phyloP scores from a whole-genome alignment of 441 rosid genomes.

The Jatropha podagrica region DNA sequence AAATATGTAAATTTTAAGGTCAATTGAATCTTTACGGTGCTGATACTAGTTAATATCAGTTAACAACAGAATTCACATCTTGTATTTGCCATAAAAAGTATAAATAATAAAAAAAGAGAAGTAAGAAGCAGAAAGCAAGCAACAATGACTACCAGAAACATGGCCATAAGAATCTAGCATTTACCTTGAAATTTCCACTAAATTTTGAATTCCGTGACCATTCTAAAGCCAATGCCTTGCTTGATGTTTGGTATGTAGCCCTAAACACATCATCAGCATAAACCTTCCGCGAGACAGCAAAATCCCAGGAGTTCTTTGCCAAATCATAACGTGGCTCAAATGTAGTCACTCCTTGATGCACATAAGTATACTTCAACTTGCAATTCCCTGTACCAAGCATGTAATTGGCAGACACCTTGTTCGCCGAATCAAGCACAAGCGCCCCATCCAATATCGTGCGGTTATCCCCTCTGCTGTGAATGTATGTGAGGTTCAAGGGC shows the following conservation, averaged over 20 bases:
- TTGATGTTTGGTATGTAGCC: slow-evolving; percentile 71
- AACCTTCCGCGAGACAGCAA: slow-evolving; percentile 60
- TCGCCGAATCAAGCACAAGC: slow-evolving; percentile 61
- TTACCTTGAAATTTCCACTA: slow-evolving; percentile 68
- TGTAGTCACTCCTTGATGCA: slow-evolving; percentile 61
- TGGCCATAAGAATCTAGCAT: background rate
- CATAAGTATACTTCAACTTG: slow-evolving; percentile 80
- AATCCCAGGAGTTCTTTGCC: slow-evolving; percentile 83
- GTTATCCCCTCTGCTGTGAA: slow-evolving; percentile 68
- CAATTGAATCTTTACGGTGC: background rate
- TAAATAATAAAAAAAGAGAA: background rate
- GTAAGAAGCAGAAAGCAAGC: background rate
- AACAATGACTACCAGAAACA: slow-evolving; percentile 8
- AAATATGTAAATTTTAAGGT: background rate
- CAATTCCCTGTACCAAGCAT: slow-evolving; percentile 73
- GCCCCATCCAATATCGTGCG: slow-evolving; percentile 74
- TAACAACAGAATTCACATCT: background rate
- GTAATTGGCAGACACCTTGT: slow-evolving; percentile 81
- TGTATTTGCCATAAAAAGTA: background rate
- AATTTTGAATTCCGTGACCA: slow-evolving; percentile 68
- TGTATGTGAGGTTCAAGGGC: slow-evolving; percentile 85
- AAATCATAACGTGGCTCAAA: slow-evolving; percentile 82
- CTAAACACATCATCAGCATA: slow-evolving; percentile 57
- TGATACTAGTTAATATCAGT: background rate
- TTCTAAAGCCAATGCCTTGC: slow-evolving; percentile 66